Base-by-base conservation (phyloP, 2,329 filamentous ascomycete genomes). In the Fusarium sp. region DNA sequence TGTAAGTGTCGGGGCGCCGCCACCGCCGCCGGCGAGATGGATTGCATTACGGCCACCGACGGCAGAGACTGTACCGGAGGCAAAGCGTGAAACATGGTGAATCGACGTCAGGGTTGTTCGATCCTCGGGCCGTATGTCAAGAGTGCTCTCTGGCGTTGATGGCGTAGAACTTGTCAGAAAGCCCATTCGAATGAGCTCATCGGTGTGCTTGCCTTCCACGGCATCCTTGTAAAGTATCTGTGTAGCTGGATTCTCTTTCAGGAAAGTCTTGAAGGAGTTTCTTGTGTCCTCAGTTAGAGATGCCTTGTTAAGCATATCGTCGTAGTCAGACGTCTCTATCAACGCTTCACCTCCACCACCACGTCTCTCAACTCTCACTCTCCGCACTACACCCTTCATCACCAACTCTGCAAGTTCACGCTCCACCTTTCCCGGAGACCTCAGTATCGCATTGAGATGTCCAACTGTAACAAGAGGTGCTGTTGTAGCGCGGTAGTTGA, bases 31-130 rank as follows among this genome's bases (percentile, higher is more conserved):
- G 4, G 85, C 87, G 51, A 85, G 85, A 75, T 91, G 87, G 7
- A 93, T 81, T 4, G 88, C 90, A 22, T 87, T 87, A n/a, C 83
- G 80, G 7, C 91, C 91, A 2, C 92, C 92, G 1, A 94, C 88
- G 2, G 92, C 91, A 9, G 84, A 90, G 3, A 91, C 74, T 4
- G 89, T 90, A 16, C 92, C 92, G 1, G 92, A 91, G 7, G 91
- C 88, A 24, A 90, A 89, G 67, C 83, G 85, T 4, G 89, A 88
- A 24, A 92, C 87, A 27, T 83, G 85, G 40, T 90, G 86, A 12
- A 94, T 82, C 6, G 88, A 89, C 25, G 87, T 84, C 40, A 90
- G 80, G 12, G 85, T 87, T 18, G 85, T 84, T 68, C 83, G 83
- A 57, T 86, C 85, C 56, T 87, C 86, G 1, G 86, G 86, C 4